Conservation (phyloP, 2,329 filamentous ascomycete species). For the Aureobasidium sp. region DNA sequence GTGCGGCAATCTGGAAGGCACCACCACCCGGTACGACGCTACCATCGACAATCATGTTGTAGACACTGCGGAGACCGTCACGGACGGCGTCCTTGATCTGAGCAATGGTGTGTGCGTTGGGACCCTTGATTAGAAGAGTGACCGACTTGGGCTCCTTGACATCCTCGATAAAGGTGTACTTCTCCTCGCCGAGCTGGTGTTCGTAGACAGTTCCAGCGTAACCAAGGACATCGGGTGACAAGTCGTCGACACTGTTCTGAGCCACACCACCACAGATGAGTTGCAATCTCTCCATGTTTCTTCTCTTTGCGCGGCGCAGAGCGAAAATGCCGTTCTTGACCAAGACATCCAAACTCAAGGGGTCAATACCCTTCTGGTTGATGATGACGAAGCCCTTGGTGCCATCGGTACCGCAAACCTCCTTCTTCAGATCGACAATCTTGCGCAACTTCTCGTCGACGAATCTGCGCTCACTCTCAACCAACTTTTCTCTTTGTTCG, state of each 20-base stretch:
- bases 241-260: constrained; percentile 94
- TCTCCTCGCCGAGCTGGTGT: constrained; percentile 95
- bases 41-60: constrained; percentile 99
- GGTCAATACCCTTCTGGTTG: constrained; percentile 99
- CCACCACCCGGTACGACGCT: constrained; percentile 91
- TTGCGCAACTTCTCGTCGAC: constrained; percentile 95
- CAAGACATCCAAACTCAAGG: constrained; percentile 86
- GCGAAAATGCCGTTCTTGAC: constrained; percentile 98
- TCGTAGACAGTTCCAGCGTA: constrained; percentile 97
- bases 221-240: constrained; percentile 79
- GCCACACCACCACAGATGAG: constrained; percentile 84
- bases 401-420: constrained; percentile 86
- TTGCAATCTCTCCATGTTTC: constrained; percentile 98
- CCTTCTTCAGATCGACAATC: constrained; percentile 96
- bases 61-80: constrained; percentile 90
- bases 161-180: constrained; percentile 97
- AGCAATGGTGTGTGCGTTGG: constrained; percentile 91
- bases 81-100: constrained; percentile 96
- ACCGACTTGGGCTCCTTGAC: constrained; percentile 99
- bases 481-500: constrained; percentile 93
- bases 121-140: constrained; percentile 94
- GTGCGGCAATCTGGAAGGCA: constrained; percentile 92
- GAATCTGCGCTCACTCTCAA: constrained; percentile 92
- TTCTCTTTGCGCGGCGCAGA: constrained; percentile 86
- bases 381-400: constrained; percentile 97